These are phyloP conservation scores for Begonia fuchsioides DNA, from an alignment of 306 rosid genomes.

Conservation along the genomic window DNA sequence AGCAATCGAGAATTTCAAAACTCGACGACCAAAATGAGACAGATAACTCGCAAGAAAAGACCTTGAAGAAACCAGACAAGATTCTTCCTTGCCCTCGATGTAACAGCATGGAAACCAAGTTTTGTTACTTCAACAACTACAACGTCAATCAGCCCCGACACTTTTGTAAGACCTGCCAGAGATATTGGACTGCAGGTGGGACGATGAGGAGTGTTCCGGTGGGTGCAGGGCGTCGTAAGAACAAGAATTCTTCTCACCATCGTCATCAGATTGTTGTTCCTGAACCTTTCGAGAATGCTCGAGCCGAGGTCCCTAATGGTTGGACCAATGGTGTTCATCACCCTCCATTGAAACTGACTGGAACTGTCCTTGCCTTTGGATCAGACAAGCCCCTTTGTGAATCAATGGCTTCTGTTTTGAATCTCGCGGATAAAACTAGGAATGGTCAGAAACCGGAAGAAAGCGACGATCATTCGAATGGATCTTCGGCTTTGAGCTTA, in stretches of 20 bases:
- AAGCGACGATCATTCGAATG: conserved; percentile 13
- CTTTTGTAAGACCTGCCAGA: conserved; percentile 42
- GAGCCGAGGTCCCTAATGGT: conserved; percentile 11
- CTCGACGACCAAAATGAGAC: conserved; percentile 30
- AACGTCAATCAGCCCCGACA: conserved; percentile 41
- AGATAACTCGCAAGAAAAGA: conserved; percentile 26
- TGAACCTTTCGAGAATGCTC: conserved; percentile 21
- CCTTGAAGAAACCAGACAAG: conserved; percentile 39
- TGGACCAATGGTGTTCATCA: conserved; percentile 20
- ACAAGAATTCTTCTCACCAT: conserved; percentile 31
- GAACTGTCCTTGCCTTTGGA: conserved; percentile 28
- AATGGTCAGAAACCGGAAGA: conserved; percentile 21
- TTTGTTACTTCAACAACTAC: conserved; percentile 43
- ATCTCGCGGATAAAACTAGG: conserved; percentile 23
- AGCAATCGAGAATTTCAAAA: conserved; percentile 10
- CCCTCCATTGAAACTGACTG: conserved; percentile 17
- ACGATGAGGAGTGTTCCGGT: conserved; percentile 45
- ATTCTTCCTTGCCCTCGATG: conserved; percentile 43
- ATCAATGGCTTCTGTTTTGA: conserved; percentile 35
- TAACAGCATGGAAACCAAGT: conserved; percentile 44
- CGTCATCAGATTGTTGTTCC: conserved; percentile 32
- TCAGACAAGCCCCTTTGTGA: conserved; percentile 27
- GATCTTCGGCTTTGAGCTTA: conserved; percentile 17
- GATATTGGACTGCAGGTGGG: conserved; percentile 52
- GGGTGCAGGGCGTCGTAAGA: conserved; percentile 48